These are phyloP conservation scores for Sordariomycetes sp. DNA, from an alignment of 2,329 filamentous ascomycete species.

Conservation along the genomic window DNA sequence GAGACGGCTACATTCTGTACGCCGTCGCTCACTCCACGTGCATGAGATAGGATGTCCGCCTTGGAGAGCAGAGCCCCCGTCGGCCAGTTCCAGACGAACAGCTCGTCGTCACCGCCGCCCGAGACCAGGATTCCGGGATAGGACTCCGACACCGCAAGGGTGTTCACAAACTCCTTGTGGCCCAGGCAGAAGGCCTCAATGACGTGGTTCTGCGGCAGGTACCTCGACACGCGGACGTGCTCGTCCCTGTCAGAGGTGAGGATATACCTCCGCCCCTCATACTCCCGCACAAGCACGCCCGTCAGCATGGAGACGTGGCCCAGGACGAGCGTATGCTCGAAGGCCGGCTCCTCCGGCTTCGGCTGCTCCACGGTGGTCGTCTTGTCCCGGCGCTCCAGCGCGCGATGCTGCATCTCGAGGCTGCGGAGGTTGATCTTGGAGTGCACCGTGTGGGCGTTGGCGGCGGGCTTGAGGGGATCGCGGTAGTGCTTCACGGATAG, in stretches of 20 bases:
- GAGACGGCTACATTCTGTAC: conserved; percentile 33
- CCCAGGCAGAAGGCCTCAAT: conserved; percentile 87
- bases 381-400: conserved; percentile 22
- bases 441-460: conserved; percentile 51
- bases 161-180: conserved; percentile 75
- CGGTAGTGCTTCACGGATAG: conserved; percentile 15
- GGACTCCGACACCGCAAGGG: conserved; percentile 52
- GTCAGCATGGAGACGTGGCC: conserved; percentile 96
- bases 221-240: conserved; percentile 82
- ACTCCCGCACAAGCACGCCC: conserved; percentile 45
- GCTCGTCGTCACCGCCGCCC: conserved; percentile 71
- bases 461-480: conserved; percentile 33
- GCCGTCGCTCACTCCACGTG: conserved; percentile 18
- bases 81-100: conserved; percentile 79
- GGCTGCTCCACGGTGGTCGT: conserved; percentile 14
- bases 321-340: conserved; percentile 69
- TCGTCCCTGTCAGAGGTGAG: conserved; percentile 47
- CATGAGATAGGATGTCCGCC: conserved; percentile 36
- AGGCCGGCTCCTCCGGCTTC: conserved; percentile 33
- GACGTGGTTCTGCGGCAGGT: conserved; percentile 71
- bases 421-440: conserved; percentile 52
- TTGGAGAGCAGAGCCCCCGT: conserved; percentile 41
- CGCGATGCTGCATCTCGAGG: conserved; percentile 45
- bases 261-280: conserved; percentile 33
- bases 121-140: conserved; percentile 61